Percentiles rank a stretch among this genome's conserved stretches.
Conservation (phyloP, 2,329 filamentous ascomycete genomes). For the Raffaelea albimanens region DNA sequence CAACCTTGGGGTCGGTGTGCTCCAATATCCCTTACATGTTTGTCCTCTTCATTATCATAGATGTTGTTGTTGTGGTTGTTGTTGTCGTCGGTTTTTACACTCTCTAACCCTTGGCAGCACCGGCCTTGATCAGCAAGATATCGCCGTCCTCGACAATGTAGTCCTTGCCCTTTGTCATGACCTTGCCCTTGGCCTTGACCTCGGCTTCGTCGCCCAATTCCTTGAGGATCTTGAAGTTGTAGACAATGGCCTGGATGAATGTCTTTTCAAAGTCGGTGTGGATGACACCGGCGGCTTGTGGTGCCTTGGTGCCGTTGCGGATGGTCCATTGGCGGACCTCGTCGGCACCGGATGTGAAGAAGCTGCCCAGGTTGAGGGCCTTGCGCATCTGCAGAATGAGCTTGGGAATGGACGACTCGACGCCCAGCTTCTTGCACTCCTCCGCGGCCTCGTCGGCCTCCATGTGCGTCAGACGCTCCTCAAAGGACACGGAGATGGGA, state of each 20-base stretch:
- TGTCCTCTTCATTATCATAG: neutral
- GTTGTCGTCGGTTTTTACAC: neutral
- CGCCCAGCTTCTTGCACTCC: slow-evolving; percentile 81
- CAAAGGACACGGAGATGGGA: slow-evolving; percentile 84
- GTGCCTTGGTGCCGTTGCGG: slow-evolving; percentile 91
- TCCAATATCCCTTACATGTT: neutral
- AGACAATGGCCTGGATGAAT: slow-evolving; percentile 93
- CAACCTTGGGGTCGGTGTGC: too few relatives aligned
- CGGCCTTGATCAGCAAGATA: slow-evolving; percentile 80
- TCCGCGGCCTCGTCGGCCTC: slow-evolving; percentile 68
- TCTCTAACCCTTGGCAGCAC: slow-evolving; percentile 61
- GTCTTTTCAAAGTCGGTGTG: slow-evolving; percentile 99
- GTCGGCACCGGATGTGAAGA: slow-evolving; percentile 94
- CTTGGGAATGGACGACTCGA: slow-evolving; percentile 86
- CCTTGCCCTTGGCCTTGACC: slow-evolving; percentile 83
- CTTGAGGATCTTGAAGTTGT: slow-evolving; percentile 74
- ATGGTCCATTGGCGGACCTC: slow-evolving; percentile 99
- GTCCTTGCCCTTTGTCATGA: slow-evolving; percentile 98
- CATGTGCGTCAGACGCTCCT: slow-evolving; percentile 81
- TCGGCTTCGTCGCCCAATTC: slow-evolving; percentile 82
- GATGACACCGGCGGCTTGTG: slow-evolving; percentile 93
- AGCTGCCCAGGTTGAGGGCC: slow-evolving; percentile 78
- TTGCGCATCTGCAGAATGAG: slow-evolving; percentile 89
- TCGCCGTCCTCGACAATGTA: slow-evolving; percentile 83
- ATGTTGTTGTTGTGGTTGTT: neutral